A percentile compares a stretch with the other conserved stretches of the same genome.
phyloP scores from a whole-genome alignment of 2,329 filamentous ascomycete species.

The Cercospora nicotianae region DNA sequence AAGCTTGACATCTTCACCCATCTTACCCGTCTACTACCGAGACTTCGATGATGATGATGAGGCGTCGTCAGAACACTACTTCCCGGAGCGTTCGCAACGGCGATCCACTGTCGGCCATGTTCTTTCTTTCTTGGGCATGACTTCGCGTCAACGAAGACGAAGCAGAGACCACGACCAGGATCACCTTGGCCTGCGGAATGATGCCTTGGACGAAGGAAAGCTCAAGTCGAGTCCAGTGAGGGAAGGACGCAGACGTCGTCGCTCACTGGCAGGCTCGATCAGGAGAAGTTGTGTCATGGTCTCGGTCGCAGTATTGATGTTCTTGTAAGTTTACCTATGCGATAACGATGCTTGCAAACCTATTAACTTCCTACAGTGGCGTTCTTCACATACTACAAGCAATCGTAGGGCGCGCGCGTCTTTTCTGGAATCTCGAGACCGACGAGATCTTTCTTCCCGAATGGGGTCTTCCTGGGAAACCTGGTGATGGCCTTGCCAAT shows the following conservation, averaged over 20 bases:
- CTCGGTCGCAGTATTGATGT: slow-evolving; percentile 21
- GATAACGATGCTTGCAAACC: neutral
- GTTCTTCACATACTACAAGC: slow-evolving; percentile 45
- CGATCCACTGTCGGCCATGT: slow-evolving; percentile 10
- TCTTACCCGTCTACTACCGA: slow-evolving; percentile 14
- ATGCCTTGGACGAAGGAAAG: slow-evolving; percentile 16
- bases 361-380: slow-evolving; percentile 39
- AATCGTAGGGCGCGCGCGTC: slow-evolving; percentile 39
- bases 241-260: slow-evolving; percentile 19
- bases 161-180: slow-evolving; percentile 14
- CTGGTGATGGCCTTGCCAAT: slow-evolving; percentile 37
- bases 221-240: slow-evolving; percentile 11
- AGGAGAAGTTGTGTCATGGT: slow-evolving; percentile 15
- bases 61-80: slow-evolving; percentile 9
- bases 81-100: slow-evolving; percentile 1
- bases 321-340: slow-evolving; percentile 22
- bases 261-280: slow-evolving; percentile 16
- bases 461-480: slow-evolving; percentile 45
- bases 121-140: slow-evolving; percentile 13
- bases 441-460: slow-evolving; percentile 37
- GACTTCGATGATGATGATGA: slow-evolving; percentile 19
- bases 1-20: slow-evolving; percentile 12
- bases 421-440: slow-evolving; percentile 41
- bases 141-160: slow-evolving; percentile 1
- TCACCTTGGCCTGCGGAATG: slow-evolving; percentile 16